phyloP scores from a whole-genome alignment of 257 asterid genomes.

The Solanum tacnaense region DNA sequence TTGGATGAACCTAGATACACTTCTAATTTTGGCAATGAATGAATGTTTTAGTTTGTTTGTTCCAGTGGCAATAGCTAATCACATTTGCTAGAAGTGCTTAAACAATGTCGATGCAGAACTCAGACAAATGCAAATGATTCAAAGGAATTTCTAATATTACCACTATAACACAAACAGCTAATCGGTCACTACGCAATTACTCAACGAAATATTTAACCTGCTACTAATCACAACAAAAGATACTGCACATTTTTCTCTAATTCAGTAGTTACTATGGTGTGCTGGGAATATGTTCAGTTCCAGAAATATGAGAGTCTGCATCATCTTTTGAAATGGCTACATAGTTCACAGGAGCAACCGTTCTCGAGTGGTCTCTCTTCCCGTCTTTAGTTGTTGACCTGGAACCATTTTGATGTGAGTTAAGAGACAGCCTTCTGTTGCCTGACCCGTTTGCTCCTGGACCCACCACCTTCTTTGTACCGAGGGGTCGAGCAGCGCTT shows the following conservation, averaged over 20 bases:
- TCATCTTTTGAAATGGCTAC: conserved; percentile 66
- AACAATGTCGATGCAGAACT: neutral
- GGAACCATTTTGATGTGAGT: conserved; percentile 74
- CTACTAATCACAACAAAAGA: neutral
- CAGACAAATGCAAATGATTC: neutral
- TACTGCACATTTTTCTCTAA: neutral
- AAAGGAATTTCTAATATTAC: neutral
- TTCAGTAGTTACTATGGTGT: conserved; percentile 15
- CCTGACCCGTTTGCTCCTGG: conserved; percentile 58
- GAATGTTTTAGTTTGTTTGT: neutral
- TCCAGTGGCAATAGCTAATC: neutral
- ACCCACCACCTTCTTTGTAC: conserved; percentile 61
- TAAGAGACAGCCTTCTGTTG: conserved; percentile 69
- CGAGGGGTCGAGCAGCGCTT: conserved; percentile 63
- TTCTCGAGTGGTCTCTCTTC: conserved; percentile 43
- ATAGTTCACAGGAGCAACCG: conserved; percentile 52
- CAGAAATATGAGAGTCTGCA: conserved; percentile 30
- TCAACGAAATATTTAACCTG: neutral
- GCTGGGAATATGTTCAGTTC: conserved; percentile 18
- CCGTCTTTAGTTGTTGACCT: conserved; percentile 59
- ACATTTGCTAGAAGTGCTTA: neutral
- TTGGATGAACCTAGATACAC: neutral
- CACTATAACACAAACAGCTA: neutral
- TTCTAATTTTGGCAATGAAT: neutral
- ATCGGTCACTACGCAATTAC: neutral